Conservation (phyloP, 78 protist species). For the Ministeria vibrans region DNA sequence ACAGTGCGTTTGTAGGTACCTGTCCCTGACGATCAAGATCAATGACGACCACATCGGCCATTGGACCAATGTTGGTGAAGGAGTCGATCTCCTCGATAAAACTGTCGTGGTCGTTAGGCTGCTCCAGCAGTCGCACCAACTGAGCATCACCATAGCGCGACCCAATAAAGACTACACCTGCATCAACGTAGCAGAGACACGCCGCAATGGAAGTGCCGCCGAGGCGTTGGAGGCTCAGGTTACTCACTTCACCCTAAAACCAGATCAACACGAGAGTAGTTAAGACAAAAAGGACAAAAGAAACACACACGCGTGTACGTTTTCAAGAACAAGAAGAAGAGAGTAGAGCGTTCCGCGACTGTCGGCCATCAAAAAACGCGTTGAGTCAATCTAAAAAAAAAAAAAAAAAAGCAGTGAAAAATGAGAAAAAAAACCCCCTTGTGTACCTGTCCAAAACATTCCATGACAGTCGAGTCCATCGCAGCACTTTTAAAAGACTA, state of each 20-base stretch:
- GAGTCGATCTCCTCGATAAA: constrained; percentile 25
- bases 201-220: constrained; percentile 47
- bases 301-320: too few relatives aligned
- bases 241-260: too few relatives aligned
- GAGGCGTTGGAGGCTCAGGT: constrained; percentile 14
- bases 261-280: too few relatives aligned
- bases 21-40: constrained; percentile 80
- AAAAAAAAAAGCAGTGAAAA: too few relatives aligned
- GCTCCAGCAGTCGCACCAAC: constrained; percentile 40
- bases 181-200: constrained; percentile 54
- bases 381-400: constrained; percentile 60
- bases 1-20: too few relatives aligned
- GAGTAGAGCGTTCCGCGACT: constrained; percentile 29
- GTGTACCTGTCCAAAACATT: constrained; percentile 1
- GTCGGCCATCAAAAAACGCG: constrained; percentile 54
- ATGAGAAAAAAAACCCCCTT: too few relatives aligned
- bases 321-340: constrained; percentile 6
- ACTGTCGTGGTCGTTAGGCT: constrained; percentile 23
- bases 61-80: constrained; percentile 81
- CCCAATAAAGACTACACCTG: constrained; percentile 75
- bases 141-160: constrained; percentile 69
- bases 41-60: constrained; percentile 64
- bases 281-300: too few relatives aligned
- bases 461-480: constrained; percentile 9
- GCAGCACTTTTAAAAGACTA: background rate